Evolutionary conservation across 345 rosid genomes (phyloP), one percentile per base, ranked within the genome.

Genomic region (Lepidium sativum): DNA sequence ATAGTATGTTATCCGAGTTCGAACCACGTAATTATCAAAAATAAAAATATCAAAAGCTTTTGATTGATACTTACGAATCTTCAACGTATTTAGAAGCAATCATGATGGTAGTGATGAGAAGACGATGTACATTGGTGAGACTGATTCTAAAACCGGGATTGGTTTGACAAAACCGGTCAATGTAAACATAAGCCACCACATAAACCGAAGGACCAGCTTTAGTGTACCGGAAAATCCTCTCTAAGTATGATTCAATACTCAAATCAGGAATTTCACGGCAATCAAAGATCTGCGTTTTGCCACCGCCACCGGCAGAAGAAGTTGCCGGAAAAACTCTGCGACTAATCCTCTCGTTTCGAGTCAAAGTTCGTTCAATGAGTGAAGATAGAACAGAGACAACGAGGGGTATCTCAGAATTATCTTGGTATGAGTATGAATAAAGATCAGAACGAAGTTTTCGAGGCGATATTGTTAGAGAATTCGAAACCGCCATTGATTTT

Each of bases 21-120:
- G 4, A 23, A 23, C 4, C 25, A 23, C 3, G 0, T 4, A 23
- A 3, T 23, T 23, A 23, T 23, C 21, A 23, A 23, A 4, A 23
- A 23, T n/a, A 23, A 23, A 23, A 4, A 1, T 2, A 3, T 23
- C 18, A 12, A 12, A 50, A 50, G 35, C 0, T 23, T 37, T 5
- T 2, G 0, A 58, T 39, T 0, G 37, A 16, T 34, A 78, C 95
- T 86, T 68, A 88, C 98, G 89, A 73, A 82, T 92, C 95, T 65
- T 92, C 96, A 1, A 84, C 95, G 48, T 86, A 88, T 58, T 92
- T 92, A 37, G 98, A 88, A 60, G 98, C 88, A 48, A 86, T 84
- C 95, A 88, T 88, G 82, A 92, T 81, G 1, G 96, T 82, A 0
- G 89, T 88, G 33, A 92, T 77, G 49, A 92, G 86, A 39, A 92